Percentiles rank a stretch among this genome's conserved stretches.
Conservation (phyloP, 495 filamentous ascomycete species). For the Rhypophila decipiens region DNA sequence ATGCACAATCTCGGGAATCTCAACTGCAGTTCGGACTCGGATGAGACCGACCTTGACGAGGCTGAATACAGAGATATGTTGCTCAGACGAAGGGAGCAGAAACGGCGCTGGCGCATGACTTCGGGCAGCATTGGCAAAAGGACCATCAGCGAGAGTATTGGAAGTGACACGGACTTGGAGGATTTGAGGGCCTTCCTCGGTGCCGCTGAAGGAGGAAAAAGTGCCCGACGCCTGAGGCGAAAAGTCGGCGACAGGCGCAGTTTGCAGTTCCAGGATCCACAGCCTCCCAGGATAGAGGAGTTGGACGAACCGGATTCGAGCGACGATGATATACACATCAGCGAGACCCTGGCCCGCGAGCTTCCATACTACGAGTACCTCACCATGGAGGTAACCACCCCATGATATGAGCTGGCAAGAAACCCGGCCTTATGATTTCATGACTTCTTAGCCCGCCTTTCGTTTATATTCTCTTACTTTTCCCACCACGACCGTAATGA, state of each 20-base stretch:
- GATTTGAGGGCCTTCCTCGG: slow-evolving; percentile 40
- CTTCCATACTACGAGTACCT: slow-evolving; percentile 42
- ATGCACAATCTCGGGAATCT: slow-evolving; percentile 34
- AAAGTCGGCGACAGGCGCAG: slow-evolving; percentile 41
- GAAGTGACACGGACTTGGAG: slow-evolving; percentile 47
- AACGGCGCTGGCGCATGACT: slow-evolving; percentile 40
- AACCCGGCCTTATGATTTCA: too few relatives aligned
- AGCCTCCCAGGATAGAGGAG: slow-evolving; percentile 45
- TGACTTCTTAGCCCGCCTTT: neutral
- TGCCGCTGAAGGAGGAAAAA: slow-evolving; percentile 35
- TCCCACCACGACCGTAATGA: neutral
- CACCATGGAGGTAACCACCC: slow-evolving; percentile 42
- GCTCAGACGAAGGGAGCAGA: slow-evolving; percentile 29
- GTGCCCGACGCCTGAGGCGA: slow-evolving; percentile 41
- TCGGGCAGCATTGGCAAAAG: slow-evolving; percentile 49
- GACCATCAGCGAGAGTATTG: slow-evolving; percentile 46
- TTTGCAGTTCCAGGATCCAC: slow-evolving; percentile 43
- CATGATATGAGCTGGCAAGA: too few relatives aligned
- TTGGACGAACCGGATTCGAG: slow-evolving; percentile 45
- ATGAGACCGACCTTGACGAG: slow-evolving; percentile 35
- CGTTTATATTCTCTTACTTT: neutral
- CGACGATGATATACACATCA: slow-evolving; percentile 40
- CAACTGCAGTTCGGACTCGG: slow-evolving; percentile 38
- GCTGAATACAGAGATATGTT: slow-evolving; percentile 29
- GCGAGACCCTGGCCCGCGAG: slow-evolving; percentile 37